Conservation (phyloP, 306 rosid species). For the Citrullus mucosospermus region DNA sequence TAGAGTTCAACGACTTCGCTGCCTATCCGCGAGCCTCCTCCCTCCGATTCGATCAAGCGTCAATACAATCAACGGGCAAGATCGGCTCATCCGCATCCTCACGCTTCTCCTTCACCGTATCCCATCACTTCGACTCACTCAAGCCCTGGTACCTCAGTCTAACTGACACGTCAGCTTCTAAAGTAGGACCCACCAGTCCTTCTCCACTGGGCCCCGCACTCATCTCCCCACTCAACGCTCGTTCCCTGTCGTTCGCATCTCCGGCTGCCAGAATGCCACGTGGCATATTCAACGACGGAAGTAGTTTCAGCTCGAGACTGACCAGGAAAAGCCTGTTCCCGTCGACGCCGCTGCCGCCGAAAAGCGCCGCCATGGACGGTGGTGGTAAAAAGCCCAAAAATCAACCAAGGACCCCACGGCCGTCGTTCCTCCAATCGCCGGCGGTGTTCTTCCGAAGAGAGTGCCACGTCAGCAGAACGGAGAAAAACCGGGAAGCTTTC, state of each 20-base stretch:
- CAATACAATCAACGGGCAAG: constrained; percentile 48
- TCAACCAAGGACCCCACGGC: constrained; percentile 44
- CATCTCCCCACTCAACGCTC: constrained; percentile 78
- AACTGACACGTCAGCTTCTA: constrained; percentile 73
- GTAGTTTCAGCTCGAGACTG: constrained; percentile 16
- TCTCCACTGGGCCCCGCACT: constrained; percentile 50
- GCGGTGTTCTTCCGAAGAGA: constrained; percentile 68
- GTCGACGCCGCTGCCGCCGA: constrained; percentile 73
- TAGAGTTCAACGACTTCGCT: constrained; percentile 55
- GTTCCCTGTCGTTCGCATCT: constrained; percentile 88
- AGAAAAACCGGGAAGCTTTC: constrained; percentile 60
- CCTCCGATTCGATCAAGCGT: constrained; percentile 59
- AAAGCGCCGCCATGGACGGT: constrained; percentile 34
- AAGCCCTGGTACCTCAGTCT: constrained; percentile 94
- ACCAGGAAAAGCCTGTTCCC: constrained; percentile 57
- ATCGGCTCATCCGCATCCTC: constrained; percentile 81
- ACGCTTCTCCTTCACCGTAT: constrained; percentile 90
- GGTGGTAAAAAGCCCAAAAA: not conserved
- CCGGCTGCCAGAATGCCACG: constrained; percentile 63
- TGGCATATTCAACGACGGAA: constrained; percentile 21
- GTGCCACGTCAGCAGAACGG: constrained; percentile 38
- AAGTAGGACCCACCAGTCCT: constrained; percentile 62
- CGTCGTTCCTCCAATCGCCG: constrained; percentile 86
- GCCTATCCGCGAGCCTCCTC: constrained; percentile 75
- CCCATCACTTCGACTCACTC: constrained; percentile 72